A percentile compares a stretch with the other conserved stretches of the same genome.
phyloP scores from a whole-genome alignment of 805 yeast genomes.

The Zygosaccharomyces rouxii region DNA sequence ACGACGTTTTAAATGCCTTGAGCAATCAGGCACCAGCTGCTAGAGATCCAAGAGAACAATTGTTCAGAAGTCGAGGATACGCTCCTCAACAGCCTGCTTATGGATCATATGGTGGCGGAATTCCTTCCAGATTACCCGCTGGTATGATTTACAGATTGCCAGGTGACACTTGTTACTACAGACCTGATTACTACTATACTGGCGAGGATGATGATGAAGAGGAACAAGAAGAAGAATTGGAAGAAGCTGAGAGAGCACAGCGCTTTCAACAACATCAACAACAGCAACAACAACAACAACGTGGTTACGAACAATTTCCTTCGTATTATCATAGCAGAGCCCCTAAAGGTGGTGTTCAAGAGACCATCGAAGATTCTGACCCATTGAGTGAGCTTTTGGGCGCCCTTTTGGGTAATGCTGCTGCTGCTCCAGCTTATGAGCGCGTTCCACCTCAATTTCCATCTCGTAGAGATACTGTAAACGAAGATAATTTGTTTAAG shows the following conservation, averaged over 20 bases:
- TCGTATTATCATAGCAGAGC: constrained; percentile 23
- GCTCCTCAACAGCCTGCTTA: constrained; percentile 9
- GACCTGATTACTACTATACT: constrained; percentile 30
- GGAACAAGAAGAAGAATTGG: constrained; percentile 18
- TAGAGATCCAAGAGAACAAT: constrained; percentile 14
- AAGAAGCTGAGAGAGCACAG: background rate
- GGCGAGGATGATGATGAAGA: constrained; percentile 35
- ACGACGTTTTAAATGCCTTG: constrained; percentile 30
- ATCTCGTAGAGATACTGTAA: constrained; percentile 2
- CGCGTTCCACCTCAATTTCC: constrained; percentile 2
- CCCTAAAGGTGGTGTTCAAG: constrained; percentile 9
- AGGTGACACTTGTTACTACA: constrained; percentile 24
- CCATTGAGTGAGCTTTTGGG: constrained; percentile 19
- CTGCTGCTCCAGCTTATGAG: background rate
- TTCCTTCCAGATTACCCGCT: constrained; percentile 11
- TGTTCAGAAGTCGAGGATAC: constrained; percentile 10
- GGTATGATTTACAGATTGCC: constrained; percentile 15
- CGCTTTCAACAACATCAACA: constrained; percentile 11
- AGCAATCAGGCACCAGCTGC: constrained; percentile 18
- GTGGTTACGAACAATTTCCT: constrained; percentile 38
- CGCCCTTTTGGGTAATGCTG: constrained; percentile 22
- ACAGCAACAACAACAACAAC: constrained; percentile 42
- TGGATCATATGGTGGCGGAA: constrained; percentile 1
- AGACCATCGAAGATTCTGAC: constrained; percentile 9
- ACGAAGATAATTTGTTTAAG: constrained; percentile 8